phyloP scores from a whole-genome alignment of 768 basidiomycete genomes.

The Chalciporus piperatus region DNA sequence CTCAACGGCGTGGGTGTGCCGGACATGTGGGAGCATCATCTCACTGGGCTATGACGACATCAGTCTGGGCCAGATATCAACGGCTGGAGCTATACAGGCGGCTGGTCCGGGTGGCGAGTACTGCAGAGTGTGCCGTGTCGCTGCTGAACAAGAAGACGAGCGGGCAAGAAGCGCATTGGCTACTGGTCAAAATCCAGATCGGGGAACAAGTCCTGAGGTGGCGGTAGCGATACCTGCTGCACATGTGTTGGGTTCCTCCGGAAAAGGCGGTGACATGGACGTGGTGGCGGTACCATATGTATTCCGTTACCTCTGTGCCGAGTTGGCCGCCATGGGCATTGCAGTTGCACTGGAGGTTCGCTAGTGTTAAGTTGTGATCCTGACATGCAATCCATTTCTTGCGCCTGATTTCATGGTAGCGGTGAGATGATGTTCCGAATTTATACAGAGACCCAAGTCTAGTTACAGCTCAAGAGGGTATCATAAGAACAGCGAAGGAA shows the following conservation, averaged over 20 bases:
- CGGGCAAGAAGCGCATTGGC: slow-evolving; percentile 56
- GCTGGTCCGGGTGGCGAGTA: slow-evolving; percentile 87
- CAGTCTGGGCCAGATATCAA: slow-evolving; percentile 60
- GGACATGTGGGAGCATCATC: slow-evolving; percentile 92
- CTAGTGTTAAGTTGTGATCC: slow-evolving; percentile 23
- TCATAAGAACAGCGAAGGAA: slow-evolving; percentile 11
- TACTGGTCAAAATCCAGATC: slow-evolving; percentile 50
- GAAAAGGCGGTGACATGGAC: slow-evolving; percentile 83
- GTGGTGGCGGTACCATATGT: slow-evolving; percentile 95
- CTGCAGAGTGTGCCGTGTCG: slow-evolving; percentile 87
- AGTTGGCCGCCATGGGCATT: slow-evolving; percentile 98
- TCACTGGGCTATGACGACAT: slow-evolving; percentile 95
- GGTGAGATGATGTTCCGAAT: slow-evolving; percentile 5
- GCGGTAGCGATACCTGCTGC: slow-evolving; percentile 64
- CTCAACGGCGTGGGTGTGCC: slow-evolving; percentile 98
- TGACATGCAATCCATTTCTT: neutral
- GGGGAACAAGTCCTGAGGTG: slow-evolving; percentile 47
- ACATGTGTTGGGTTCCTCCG: slow-evolving; percentile 56
- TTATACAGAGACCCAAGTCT: slow-evolving; percentile 16
- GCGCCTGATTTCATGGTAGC: neutral
- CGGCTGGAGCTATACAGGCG: slow-evolving; percentile 49
- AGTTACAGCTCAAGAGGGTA: slow-evolving; percentile 10
- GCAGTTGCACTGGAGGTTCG: slow-evolving; percentile 79
- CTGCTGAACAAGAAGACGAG: slow-evolving; percentile 61
- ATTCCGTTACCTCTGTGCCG: slow-evolving; percentile 91